Conservation (phyloP, 805 yeast species). For the Candida silvicultrix region DNA sequence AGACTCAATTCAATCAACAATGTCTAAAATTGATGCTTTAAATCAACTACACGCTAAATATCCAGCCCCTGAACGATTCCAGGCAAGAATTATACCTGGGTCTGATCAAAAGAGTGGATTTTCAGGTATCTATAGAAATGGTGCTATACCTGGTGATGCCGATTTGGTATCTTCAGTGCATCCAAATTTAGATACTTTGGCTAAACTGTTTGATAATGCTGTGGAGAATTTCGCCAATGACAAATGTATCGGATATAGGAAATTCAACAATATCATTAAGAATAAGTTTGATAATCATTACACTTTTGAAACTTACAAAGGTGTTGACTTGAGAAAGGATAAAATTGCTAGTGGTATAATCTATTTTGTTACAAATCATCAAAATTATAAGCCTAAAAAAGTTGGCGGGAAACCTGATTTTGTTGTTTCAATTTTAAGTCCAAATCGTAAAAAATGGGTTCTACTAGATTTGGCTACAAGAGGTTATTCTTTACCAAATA, state of each 20-base stretch:
- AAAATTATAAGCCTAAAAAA: conserved; percentile 5
- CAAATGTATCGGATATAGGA: conserved; percentile 33
- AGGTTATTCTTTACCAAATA: conserved; percentile 42
- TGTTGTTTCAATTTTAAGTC: conserved; percentile 45
- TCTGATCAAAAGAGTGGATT: conserved; percentile 2
- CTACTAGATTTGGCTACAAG: conserved; percentile 60
- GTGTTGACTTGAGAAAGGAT: conserved; percentile 27
- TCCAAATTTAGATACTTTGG: conserved; percentile 34
- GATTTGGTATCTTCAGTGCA: conserved; percentile 22
- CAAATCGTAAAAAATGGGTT: conserved; percentile 59
- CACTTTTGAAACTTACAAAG: conserved; percentile 22
- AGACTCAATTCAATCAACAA: not conserved
- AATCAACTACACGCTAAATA: not conserved
- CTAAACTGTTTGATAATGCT: conserved; percentile 31
- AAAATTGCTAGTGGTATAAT: conserved; percentile 36
- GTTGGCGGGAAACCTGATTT: conserved; percentile 28
- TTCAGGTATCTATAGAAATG: conserved; percentile 8
- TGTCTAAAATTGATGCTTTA: not conserved
- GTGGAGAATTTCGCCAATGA: conserved; percentile 20
- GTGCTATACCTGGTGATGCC: not conserved
- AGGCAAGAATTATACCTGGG: not conserved
- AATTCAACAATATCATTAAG: conserved; percentile 15
- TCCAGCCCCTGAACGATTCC: not conserved
- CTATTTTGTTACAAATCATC: conserved; percentile 16
- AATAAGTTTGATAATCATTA: conserved; percentile 16